A percentile compares a stretch with the other conserved stretches of the same genome.
Conservation (phyloP, 179 eudicot species). For the Beta corolliflora region DNA sequence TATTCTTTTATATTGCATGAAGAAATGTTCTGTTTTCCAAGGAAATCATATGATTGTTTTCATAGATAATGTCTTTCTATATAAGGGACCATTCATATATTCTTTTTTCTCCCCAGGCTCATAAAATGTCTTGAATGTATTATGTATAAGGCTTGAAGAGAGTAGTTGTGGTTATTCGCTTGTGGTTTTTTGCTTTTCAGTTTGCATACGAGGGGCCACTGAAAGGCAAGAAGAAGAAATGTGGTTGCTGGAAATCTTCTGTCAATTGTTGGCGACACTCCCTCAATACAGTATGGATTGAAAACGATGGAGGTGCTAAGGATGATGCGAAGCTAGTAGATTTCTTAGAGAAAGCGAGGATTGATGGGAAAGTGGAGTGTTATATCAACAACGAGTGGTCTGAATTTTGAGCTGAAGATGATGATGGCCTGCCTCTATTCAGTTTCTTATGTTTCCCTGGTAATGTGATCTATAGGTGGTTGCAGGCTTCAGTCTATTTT, state of each 20-base stretch:
- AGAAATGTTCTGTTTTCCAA: too few species aligned
- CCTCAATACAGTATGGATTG: constrained; percentile 2
- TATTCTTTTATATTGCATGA: too few species aligned
- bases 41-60: too few species aligned
- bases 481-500: too few species aligned
- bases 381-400: neutral
- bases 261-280: constrained; percentile 15
- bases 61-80: too few species aligned
- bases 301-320: neutral
- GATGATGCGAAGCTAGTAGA: neutral
- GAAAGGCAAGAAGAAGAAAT: too few species aligned
- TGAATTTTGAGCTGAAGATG: neutral
- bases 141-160: too few species aligned
- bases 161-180: neutral
- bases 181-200: neutral
- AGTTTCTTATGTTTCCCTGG: neutral
- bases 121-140: too few species aligned
- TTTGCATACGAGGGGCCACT: neutral
- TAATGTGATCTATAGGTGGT: too few species aligned
- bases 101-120: too few species aligned
- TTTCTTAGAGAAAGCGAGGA: neutral
- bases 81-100: too few species aligned
- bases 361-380: neutral
- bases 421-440: neutral
- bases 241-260: too few species aligned